A percentile compares a stretch with the other conserved stretches of the same genome.
Evolutionary conservation across 2,329 filamentous ascomycete species (phyloP).

Genomic region (Diaporthe australafricana): DNA sequence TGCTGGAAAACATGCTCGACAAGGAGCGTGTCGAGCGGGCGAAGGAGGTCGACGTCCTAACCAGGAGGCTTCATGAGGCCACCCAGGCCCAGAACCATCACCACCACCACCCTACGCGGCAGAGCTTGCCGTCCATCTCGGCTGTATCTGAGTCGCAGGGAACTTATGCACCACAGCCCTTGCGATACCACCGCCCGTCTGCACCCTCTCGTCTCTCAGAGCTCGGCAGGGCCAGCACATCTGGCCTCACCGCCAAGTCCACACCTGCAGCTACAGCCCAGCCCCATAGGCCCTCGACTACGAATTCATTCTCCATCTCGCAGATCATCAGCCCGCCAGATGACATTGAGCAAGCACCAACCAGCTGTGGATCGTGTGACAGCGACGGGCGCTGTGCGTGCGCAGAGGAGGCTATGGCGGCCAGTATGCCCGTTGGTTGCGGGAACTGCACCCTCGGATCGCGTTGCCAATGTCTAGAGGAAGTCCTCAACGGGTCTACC

Average conservation of each 20-base stretch:
- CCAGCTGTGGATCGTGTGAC: slow-evolving; percentile 68
- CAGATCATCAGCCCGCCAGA: slow-evolving; percentile 69
- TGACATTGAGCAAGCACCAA: slow-evolving; percentile 49
- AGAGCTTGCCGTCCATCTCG: slow-evolving; percentile 37
- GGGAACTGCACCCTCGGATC: slow-evolving; percentile 72
- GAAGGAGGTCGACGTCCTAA: slow-evolving; percentile 36
- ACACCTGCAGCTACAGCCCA: slow-evolving; percentile 36
- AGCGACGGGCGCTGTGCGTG: slow-evolving; percentile 67
- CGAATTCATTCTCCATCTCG: slow-evolving; percentile 62
- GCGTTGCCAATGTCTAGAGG: slow-evolving; percentile 72
- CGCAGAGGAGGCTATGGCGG: slow-evolving; percentile 67
- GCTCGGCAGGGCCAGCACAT: slow-evolving; percentile 34
- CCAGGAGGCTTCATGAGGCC: slow-evolving; percentile 33
- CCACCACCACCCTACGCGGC: slow-evolving; percentile 32
- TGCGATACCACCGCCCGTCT: slow-evolving; percentile 37
- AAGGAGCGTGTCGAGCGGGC: slow-evolving; percentile 64
- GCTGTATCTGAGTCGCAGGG: slow-evolving; percentile 28
- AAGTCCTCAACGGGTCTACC: slow-evolving; percentile 49
- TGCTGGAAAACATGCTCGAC: slow-evolving; percentile 73
- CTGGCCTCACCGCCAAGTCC: slow-evolving; percentile 31
- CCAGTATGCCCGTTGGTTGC: slow-evolving; percentile 69
- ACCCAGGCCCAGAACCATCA: background rate
- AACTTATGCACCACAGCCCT: slow-evolving; percentile 34
- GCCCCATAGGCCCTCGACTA: slow-evolving; percentile 43
- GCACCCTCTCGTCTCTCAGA: slow-evolving; percentile 32